Evolutionary conservation across 306 rosid species (phyloP).

Genomic region (Pachyrhizus erosus): DNA sequence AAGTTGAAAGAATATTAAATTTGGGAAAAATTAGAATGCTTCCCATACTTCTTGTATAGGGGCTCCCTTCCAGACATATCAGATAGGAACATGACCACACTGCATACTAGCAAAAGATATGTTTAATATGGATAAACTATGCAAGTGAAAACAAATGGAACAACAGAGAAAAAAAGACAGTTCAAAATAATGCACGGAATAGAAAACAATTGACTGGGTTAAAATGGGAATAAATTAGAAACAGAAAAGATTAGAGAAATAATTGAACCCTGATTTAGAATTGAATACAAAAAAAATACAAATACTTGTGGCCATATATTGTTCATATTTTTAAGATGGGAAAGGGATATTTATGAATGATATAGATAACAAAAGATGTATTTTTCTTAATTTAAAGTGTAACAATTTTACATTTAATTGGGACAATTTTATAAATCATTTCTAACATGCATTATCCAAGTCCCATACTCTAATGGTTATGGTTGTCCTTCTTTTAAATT

Average conservation of each 20-base stretch:
- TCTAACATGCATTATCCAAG: no score
- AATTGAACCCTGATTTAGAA: conserved; percentile 22
- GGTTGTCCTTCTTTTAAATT: no score
- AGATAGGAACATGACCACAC: conserved; percentile 91
- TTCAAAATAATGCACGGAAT: conserved; percentile 25
- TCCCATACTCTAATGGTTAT: no score
- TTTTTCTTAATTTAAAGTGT: conserved; percentile 14
- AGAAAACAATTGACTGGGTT: not conserved
- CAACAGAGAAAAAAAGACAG: not conserved
- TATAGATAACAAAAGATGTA: not conserved
- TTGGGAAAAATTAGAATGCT: conserved; percentile 25
- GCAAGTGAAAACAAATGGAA: conserved; percentile 13
- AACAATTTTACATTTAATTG: not conserved
- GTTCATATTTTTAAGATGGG: not conserved
- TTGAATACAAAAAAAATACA: conserved; percentile 15
- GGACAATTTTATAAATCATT: not conserved
- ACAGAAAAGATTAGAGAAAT: not conserved
- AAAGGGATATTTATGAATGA: conserved; percentile 11
- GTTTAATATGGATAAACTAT: conserved; percentile 51
- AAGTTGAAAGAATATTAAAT: conserved; percentile 11
- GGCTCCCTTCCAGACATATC: conserved; percentile 99
- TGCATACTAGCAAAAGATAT: conserved; percentile 79
- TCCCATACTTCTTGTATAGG: conserved; percentile 82
- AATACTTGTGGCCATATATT: not conserved
- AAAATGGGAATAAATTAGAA: not conserved